Percentiles rank a stretch among this genome's conserved stretches.
phyloP scores from a whole-genome alignment of 306 rosid species.

The Abrus precatorius region DNA sequence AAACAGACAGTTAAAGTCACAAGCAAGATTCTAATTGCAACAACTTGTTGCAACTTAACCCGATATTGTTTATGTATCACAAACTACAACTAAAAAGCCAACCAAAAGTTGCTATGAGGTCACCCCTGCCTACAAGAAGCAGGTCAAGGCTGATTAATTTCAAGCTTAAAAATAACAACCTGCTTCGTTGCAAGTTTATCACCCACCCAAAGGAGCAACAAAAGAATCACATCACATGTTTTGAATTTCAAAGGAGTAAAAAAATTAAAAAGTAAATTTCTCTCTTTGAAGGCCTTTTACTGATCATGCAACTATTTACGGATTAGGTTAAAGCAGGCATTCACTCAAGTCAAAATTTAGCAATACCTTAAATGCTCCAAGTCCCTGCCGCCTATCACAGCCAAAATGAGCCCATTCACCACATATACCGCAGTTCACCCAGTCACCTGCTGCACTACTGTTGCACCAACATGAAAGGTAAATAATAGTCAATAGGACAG shows the following conservation, averaged over 20 bases:
- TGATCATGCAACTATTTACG: slow-evolving; percentile 20
- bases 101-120: not conserved
- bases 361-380: slow-evolving; percentile 94
- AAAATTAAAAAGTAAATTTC: not conserved
- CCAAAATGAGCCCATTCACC: slow-evolving; percentile 99
- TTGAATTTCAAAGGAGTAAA: not conserved
- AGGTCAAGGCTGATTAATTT: not conserved
- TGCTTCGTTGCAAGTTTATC: slow-evolving; percentile 15
- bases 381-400: slow-evolving; percentile 94
- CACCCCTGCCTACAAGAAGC: not conserved
- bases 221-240: not conserved
- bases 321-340: not conserved
- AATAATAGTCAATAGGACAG: slow-evolving; percentile 34
- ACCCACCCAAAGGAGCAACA: not conserved
- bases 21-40: slow-evolving; percentile 36
- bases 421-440: slow-evolving; percentile 97
- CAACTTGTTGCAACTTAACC: slow-evolving; percentile 36
- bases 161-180: not conserved
- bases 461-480: slow-evolving; percentile 44
- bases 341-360: slow-evolving; percentile 24
- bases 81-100: not conserved
- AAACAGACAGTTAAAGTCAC: slow-evolving; percentile 16
- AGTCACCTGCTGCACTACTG: slow-evolving; percentile 98
- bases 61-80: not conserved
- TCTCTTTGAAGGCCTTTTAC: slow-evolving; percentile 19